These are phyloP conservation scores for Phytophthora citricola DNA, from an alignment of 352 stramenopile species.

Conservation along the genomic window DNA sequence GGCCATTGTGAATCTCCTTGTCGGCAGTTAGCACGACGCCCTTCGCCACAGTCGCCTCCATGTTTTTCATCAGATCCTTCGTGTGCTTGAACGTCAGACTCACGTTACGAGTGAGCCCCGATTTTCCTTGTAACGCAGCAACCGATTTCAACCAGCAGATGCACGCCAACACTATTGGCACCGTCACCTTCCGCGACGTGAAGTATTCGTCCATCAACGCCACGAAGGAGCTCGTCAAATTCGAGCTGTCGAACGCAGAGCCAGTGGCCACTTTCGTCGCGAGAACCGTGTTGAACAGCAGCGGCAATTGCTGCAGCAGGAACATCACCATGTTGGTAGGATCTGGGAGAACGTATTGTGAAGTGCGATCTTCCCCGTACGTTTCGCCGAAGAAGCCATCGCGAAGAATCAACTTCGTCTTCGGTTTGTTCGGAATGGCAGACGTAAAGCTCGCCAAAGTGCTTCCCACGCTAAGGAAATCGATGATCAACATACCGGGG, in stretches of 20 bases:
- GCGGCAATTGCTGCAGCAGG: slow-evolving; percentile 32
- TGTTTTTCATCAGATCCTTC: slow-evolving; percentile 21
- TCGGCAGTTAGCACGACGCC: slow-evolving; percentile 21
- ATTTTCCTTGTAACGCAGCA: slow-evolving; percentile 34
- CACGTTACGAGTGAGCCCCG: slow-evolving; percentile 26
- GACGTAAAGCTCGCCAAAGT: slow-evolving; percentile 31
- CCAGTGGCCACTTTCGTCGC: slow-evolving; percentile 13
- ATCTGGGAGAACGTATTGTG: slow-evolving; percentile 30
- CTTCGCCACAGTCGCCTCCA: slow-evolving; percentile 27
- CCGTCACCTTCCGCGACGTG: slow-evolving; percentile 21
- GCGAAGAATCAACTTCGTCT: slow-evolving; percentile 7
- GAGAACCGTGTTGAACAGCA: slow-evolving; percentile 32
- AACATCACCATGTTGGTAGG: slow-evolving; percentile 25
- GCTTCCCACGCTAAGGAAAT: slow-evolving; percentile 22
- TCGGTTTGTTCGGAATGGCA: slow-evolving; percentile 7
- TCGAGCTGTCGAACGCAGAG: slow-evolving; percentile 4
- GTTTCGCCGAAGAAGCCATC: slow-evolving; percentile 30
- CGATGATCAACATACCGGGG: slow-evolving; percentile 28
- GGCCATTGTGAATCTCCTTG: slow-evolving; percentile 11
- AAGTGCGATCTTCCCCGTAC: slow-evolving; percentile 28
- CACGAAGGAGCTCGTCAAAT: slow-evolving; percentile 26
- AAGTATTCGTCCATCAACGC: slow-evolving; percentile 36
- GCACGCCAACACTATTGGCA: slow-evolving; percentile 37
- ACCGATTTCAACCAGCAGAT: slow-evolving; percentile 45
- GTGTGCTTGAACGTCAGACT: slow-evolving; percentile 35